Evolutionary conservation across 805 yeast genomes (phyloP).

Genomic region (Hyphopichia homilentoma): DNA sequence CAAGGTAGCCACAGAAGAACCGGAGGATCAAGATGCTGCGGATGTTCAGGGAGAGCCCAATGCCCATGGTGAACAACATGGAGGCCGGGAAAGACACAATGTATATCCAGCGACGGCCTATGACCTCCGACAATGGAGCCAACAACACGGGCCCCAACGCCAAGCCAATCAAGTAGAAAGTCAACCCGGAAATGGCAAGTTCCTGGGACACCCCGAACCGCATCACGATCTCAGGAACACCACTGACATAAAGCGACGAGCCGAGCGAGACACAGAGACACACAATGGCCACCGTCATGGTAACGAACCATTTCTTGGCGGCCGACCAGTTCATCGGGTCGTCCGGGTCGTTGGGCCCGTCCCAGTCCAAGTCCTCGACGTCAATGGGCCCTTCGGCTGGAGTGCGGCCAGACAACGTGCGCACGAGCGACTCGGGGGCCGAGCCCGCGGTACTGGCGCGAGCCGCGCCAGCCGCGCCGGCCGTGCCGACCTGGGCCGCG

Average conservation of each 20-base stretch:
- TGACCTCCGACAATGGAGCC: conserved; percentile 68
- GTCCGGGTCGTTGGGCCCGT: conserved; percentile 54
- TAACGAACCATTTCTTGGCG: conserved; percentile 60
- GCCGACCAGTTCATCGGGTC: conserved; percentile 69
- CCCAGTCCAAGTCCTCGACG: conserved; percentile 46
- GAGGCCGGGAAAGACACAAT: conserved; percentile 57
- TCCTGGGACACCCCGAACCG: conserved; percentile 55
- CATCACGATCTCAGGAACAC: conserved; percentile 50
- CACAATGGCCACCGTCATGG: conserved; percentile 59
- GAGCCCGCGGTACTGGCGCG: conserved; percentile 15
- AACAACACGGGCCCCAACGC: conserved; percentile 68
- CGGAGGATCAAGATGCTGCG: conserved; percentile 62
- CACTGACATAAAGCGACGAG: conserved; percentile 66
- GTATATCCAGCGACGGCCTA: conserved; percentile 66
- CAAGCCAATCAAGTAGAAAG: conserved; percentile 67
- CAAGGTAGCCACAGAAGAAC: conserved; percentile 70
- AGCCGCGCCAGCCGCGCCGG: conserved; percentile 14
- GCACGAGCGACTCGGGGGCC: conserved; percentile 11
- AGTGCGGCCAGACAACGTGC: conserved; percentile 1
- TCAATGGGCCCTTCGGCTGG: conserved; percentile 7
- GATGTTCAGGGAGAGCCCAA: conserved; percentile 61
- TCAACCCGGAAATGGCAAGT: conserved; percentile 62
- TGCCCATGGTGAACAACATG: conserved; percentile 72
- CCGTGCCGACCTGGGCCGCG: conserved; percentile 12
- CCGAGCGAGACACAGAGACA: conserved; percentile 75